Evolutionary conservation across 208 protist genomes (phyloP), one percentile per base, ranked within the genome.

Genomic region (Leishmania gerbilli): DNA sequence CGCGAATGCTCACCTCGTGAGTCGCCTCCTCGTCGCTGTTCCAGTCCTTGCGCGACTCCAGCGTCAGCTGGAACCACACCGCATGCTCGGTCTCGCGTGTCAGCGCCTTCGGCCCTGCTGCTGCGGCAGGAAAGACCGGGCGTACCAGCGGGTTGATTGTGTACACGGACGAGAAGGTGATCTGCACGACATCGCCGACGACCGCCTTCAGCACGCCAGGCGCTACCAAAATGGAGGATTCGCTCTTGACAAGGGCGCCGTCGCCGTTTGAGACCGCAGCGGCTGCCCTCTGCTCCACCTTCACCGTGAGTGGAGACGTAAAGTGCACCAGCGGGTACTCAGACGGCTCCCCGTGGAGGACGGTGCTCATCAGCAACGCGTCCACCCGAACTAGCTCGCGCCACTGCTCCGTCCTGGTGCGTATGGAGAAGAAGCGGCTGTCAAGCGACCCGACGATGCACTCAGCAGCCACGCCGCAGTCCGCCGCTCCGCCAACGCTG

Each of bases 31-130:
- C 72, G 11, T 76, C 42, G 65, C 93, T 86, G 7, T 17, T 17
- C 93, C 93, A 96, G 65, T 95, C 87, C 47, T 93, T 94, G 40
- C 88, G 90, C n/a, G 93, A 96, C 74, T 89, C 90, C 15, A 96
- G 86, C 51, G 86, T 88, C 27, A 88, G 87, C 34, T 84, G 80
- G 7, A 91, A 74, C 42, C 79, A 31, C 42, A 77, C 80, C 34
- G 17, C 71, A 2, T 56, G 69, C 31, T 53, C 60, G 5, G 74
- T 49, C 76, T n/a, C 37, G 31, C 56, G 53, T 7, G 56, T 27
- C 49, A 17, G 0, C 62, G 31, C 65, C 17, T 71, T 71, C 19
- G 60, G 60, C 6, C 17, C 53, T n/a, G 62, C 76, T 37, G 58
- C 47, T 1, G 37, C 47, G 7, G 31, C 34, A 45, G 77, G 31